These are phyloP conservation scores for Pseudopediastrum boryanum DNA, from an alignment of 139 green algal genomes.

Conservation along the genomic window DNA sequence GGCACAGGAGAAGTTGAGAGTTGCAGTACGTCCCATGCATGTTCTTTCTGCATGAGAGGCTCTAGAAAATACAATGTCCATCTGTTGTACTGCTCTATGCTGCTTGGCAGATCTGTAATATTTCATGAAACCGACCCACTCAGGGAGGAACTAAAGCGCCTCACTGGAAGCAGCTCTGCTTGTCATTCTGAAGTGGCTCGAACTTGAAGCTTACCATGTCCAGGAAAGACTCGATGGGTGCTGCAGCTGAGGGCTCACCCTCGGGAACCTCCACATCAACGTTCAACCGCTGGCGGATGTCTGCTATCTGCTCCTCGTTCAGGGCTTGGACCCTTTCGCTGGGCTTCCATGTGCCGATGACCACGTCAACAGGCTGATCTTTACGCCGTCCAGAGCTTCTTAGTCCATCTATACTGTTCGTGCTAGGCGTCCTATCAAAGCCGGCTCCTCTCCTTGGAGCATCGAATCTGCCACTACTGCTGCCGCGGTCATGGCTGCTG, in stretches of 20 bases:
- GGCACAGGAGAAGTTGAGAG: too few species aligned
- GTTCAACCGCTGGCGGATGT: constrained; percentile 76
- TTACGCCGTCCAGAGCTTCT: neutral
- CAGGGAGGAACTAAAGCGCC: too few species aligned
- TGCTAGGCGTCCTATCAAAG: constrained; percentile 14
- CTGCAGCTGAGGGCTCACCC: constrained; percentile 38
- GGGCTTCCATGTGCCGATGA: constrained; percentile 55
- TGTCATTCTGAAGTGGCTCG: too few species aligned
- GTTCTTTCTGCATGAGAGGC: too few species aligned
- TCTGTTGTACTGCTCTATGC: too few species aligned
- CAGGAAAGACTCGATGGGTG: constrained; percentile 78
- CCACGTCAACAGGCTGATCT: neutral
- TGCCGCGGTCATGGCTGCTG: constrained; percentile 7
- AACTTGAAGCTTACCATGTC: constrained; percentile 77
- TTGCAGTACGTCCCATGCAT: too few species aligned
- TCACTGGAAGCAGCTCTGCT: too few species aligned
- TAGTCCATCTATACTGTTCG: constrained; percentile 8
- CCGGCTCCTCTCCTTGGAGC: constrained; percentile 1
- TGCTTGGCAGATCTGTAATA: too few species aligned
- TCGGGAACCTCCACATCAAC: constrained; percentile 62
- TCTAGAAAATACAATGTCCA: too few species aligned
- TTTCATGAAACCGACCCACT: too few species aligned
- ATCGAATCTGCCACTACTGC: constrained; percentile 5
- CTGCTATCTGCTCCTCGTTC: constrained; percentile 62
- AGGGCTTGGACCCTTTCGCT: constrained; percentile 61